Base-by-base conservation (phyloP, 441 rosid species). In the Aleurites moluccanus region DNA sequence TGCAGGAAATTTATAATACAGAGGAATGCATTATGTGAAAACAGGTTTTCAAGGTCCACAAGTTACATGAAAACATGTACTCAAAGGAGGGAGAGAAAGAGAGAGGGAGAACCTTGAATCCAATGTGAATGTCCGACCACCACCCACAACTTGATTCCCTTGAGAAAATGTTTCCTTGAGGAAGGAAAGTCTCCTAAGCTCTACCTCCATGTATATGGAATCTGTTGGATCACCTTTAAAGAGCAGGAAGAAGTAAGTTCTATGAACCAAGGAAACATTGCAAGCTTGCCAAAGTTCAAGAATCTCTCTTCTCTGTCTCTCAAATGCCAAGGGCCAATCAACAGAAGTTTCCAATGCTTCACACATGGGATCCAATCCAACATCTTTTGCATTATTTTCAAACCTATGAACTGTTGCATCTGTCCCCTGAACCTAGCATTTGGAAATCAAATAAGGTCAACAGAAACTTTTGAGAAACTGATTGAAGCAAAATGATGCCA, bases 231-330 rank as follows among this genome's bases (percentile, higher is more conserved):
- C 94, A 56, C 98, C 97, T 80, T 83, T 87, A 77, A 96, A 89
- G 63, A 93, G 97, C 80, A 96, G 83, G 85, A 86, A 91, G 85
- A 96, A 93, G 79, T 91, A 96, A n/a, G 98, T 93, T 81, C 98
- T 86, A 82, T 96, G 97, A 67, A 91, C 88, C 85, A 96, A 73
- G 42, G 97, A 91, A 62, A 87, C 92, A 67, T 93, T 82, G 84
- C 99, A 93, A 68, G 77, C 77, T 72, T 90, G 85, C 99, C 98
- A 96, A 25, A 96, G 88, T 75, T 88, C 90, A 30, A 91, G 69
- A 64, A 92, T 89, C 59, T 85, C 83, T 76, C 80, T 83, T 75
- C 83, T 87, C 78, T 77, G 88, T 77, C 78, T 91, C 81, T 83
- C 88, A 52, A 93, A 93, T 67, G 83, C 88, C 64, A 80, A 64